Conservation (phyloP, 306 rosid species). For the Leucaena leucocephala region DNA sequence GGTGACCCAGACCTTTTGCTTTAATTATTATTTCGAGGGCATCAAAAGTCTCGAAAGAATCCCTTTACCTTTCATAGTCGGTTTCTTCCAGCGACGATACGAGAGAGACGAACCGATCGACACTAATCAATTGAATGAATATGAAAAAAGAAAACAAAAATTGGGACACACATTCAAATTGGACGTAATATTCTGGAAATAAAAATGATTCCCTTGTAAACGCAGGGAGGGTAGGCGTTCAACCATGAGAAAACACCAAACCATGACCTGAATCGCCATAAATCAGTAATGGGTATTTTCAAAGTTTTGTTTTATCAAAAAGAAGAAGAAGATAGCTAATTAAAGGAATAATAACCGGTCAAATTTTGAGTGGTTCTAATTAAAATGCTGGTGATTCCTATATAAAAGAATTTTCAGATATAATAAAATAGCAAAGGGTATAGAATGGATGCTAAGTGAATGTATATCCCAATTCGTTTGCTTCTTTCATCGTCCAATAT, state of each 20-base stretch:
- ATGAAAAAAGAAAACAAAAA: no score
- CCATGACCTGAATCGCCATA: no score
- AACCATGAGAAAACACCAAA: no score
- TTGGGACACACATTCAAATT: neutral
- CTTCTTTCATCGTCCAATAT: constrained; percentile 24
- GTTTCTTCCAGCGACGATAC: constrained; percentile 22
- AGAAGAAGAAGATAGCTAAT: neutral
- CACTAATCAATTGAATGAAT: neutral
- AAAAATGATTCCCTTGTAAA: no score
- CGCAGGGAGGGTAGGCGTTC: no score
- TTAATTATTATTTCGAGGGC: neutral
- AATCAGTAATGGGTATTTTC: no score
- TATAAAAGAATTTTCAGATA: neutral
- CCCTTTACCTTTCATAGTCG: neutral
- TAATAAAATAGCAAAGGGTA: neutral
- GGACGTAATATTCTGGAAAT: neutral
- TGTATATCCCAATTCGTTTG: constrained; percentile 32
- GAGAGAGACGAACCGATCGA: neutral
- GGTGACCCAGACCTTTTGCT: neutral
- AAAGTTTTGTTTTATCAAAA: no score
- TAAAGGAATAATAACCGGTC: neutral
- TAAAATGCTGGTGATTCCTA: neutral
- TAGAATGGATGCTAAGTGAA: constrained; percentile 26
- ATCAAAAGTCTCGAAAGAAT: constrained; percentile 1
- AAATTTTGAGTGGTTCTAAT: neutral